These are phyloP conservation scores for Aspergillus aculeatinus DNA, from an alignment of 2,329 filamentous ascomycete genomes.

Conservation along the genomic window DNA sequence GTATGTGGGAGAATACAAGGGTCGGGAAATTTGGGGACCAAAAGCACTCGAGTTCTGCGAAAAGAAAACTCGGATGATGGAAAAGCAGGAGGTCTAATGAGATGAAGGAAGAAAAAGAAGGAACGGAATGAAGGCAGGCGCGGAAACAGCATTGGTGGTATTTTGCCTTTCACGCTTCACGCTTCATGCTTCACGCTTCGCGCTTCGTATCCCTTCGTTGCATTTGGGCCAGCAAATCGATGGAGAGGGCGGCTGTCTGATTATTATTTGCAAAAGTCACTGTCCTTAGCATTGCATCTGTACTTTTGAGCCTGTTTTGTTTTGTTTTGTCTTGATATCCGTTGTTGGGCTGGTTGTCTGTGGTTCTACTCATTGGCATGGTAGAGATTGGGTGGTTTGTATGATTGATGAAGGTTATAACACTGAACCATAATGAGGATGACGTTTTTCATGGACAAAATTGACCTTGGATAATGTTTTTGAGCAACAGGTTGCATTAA, in stretches of 20 bases:
- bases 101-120: conserved; percentile 17
- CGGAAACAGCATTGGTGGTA: conserved; percentile 10
- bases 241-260: conserved; percentile 28
- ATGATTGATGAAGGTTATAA: background rate
- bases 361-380: background rate
- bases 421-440: background rate
- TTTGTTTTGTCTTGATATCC: background rate
- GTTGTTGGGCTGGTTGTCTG: background rate
- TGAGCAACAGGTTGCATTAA: background rate
- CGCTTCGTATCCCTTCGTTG: conserved; percentile 11
- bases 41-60: conserved; percentile 40
- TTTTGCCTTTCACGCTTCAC: conserved; percentile 16
- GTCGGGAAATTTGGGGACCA: conserved; percentile 44
- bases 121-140: conserved; percentile 11
- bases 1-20: conserved; percentile 47
- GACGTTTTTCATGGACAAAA: background rate
- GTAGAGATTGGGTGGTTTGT: background rate
- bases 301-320: conserved; percentile 10
- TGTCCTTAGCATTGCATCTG: conserved; percentile 10
- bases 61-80: conserved; percentile 18
- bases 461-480: background rate
- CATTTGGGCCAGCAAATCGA: conserved; percentile 12
- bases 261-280: conserved; percentile 14
- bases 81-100: conserved; percentile 11
- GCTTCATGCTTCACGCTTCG: conserved; percentile 7